Conservation (phyloP, 306 rosid species). For the Dryas octopetala region DNA sequence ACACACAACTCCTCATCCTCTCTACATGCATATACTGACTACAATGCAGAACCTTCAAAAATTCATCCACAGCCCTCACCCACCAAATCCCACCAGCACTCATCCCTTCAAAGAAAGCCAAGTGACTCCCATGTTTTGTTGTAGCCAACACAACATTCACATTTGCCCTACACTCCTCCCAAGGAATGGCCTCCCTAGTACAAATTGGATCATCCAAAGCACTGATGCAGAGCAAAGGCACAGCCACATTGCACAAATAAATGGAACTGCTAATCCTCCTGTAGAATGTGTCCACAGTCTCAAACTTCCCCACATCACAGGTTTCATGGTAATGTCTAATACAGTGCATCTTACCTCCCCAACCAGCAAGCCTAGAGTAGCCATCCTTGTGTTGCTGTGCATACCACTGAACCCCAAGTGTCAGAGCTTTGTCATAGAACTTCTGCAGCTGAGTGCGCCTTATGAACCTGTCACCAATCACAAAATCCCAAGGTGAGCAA, state of each 20-base stretch:
- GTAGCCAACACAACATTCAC: slow-evolving; percentile 69
- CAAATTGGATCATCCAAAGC: slow-evolving; percentile 91
- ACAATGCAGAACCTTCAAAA: slow-evolving; percentile 57
- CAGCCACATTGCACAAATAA: slow-evolving; percentile 63
- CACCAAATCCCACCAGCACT: slow-evolving; percentile 75
- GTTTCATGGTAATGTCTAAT: slow-evolving; percentile 84
- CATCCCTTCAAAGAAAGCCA: slow-evolving; percentile 78
- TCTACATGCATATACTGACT: slow-evolving; percentile 56
- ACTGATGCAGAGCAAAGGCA: slow-evolving; percentile 85
- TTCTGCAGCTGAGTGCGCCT: slow-evolving; percentile 65
- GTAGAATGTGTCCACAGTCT: slow-evolving; percentile 87
- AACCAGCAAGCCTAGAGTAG: slow-evolving; percentile 74
- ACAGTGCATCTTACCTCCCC: slow-evolving; percentile 85
- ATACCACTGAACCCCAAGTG: slow-evolving; percentile 75
- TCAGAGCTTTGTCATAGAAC: slow-evolving; percentile 75
- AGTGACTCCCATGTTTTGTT: slow-evolving; percentile 64
- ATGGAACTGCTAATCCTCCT: slow-evolving; percentile 67
- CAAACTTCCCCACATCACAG: slow-evolving; percentile 69
- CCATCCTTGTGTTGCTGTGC: slow-evolving; percentile 72
- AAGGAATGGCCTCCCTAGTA: slow-evolving; percentile 89
- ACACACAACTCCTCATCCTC: slow-evolving; percentile 27
- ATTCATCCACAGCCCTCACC: slow-evolving; percentile 72
- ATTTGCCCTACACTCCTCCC: slow-evolving; percentile 88
- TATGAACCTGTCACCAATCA: slow-evolving; percentile 86
- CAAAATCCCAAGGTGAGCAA: slow-evolving; percentile 82